Conservation (phyloP, 495 filamentous ascomycete species). For the Neurospora sublineolata region DNA sequence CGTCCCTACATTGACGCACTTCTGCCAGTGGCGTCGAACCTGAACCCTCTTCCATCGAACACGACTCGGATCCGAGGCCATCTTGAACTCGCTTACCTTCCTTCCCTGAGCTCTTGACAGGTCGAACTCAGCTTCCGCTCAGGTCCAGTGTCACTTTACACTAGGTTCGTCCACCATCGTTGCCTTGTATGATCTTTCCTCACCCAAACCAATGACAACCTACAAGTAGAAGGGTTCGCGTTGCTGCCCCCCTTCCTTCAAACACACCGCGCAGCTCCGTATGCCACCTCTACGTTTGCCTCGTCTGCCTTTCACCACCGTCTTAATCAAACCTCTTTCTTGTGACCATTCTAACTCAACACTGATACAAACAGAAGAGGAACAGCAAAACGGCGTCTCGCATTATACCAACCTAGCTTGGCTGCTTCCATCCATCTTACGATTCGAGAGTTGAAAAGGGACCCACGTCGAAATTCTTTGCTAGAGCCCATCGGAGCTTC, state of each 20-base stretch:
- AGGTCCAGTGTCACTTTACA: not conserved
- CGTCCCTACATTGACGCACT: not conserved
- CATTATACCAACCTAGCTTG: not conserved
- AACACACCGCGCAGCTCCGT: not conserved
- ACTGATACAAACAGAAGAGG: not conserved
- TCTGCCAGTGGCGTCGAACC: slow-evolving; percentile 7
- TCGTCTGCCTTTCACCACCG: not conserved
- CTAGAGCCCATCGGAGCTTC: not conserved
- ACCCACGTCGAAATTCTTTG: not conserved
- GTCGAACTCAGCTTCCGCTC: not conserved
- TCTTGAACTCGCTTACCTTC: not conserved
- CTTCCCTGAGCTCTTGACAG: not conserved
- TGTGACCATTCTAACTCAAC: not conserved
- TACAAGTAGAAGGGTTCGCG: not conserved
- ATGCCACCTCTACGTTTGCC: not conserved
- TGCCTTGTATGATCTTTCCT: not conserved
- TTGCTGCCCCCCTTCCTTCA: not conserved
- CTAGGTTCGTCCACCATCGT: not conserved
- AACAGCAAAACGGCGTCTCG: not conserved
- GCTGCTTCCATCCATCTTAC: not conserved
- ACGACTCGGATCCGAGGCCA: not conserved
- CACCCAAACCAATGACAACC: not conserved
- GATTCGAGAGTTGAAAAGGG: not conserved
- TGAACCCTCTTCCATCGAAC: not conserved
- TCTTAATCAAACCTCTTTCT: not conserved